These are phyloP conservation scores for Castanopsis chinensis DNA, from an alignment of 306 rosid genomes.

Conservation along the genomic window DNA sequence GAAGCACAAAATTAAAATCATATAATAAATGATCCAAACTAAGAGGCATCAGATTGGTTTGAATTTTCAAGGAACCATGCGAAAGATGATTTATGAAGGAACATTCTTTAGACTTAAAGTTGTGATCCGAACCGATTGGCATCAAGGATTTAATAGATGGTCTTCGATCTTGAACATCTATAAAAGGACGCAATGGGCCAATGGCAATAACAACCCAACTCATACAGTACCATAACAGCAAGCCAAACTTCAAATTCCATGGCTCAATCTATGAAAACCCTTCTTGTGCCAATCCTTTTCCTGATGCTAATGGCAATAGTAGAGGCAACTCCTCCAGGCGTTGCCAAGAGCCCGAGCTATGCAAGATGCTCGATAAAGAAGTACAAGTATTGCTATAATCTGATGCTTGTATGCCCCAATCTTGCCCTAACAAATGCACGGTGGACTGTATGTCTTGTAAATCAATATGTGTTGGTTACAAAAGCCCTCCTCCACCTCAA, in stretches of 20 bases:
- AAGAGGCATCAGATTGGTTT: not conserved
- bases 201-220: no score
- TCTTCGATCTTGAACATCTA: not conserved
- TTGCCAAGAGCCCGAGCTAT: conserved; percentile 44
- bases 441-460: conserved; percentile 58
- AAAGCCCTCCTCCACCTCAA: conserved; percentile 19
- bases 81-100: conserved; percentile 11
- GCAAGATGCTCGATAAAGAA: conserved; percentile 45
- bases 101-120: no score
- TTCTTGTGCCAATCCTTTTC: not conserved
- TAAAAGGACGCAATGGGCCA: conserved; percentile 21
- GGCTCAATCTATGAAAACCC: conserved; percentile 8
- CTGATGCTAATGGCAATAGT: conserved; percentile 18
- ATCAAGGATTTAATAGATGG: not conserved
- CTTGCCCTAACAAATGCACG: conserved; percentile 49
- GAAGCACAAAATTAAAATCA: not conserved
- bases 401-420: conserved; percentile 60
- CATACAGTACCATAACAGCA: no score
- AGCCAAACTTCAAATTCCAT: not conserved
- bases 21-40: not conserved
- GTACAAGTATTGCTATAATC: conserved; percentile 54
- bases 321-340: conserved; percentile 45
- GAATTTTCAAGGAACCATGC: conserved; percentile 26
- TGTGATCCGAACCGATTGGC: no score
- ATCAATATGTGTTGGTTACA: conserved; percentile 33